These are phyloP conservation scores for Leptosphaerulina australis DNA, from an alignment of 2,329 filamentous ascomycete species.

Conservation along the genomic window DNA sequence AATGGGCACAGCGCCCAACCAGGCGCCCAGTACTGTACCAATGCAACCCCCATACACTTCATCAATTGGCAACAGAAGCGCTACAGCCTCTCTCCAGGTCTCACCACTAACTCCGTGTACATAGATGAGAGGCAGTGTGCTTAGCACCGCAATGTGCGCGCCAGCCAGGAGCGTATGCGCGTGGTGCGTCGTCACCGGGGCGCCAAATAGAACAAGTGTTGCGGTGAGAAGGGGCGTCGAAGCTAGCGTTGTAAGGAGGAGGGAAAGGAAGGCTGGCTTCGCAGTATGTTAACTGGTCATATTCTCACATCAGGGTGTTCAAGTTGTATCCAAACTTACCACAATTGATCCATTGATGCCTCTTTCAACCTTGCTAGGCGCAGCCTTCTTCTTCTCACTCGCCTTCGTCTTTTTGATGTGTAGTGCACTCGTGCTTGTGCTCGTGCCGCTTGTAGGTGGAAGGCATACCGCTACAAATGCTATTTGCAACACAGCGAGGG, in stretches of 20 bases:
- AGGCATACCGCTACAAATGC: slow-evolving; percentile 64
- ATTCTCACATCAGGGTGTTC: no score
- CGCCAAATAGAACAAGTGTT: slow-evolving; percentile 84
- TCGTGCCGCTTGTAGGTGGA: slow-evolving; percentile 56
- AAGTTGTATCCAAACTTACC: slow-evolving; percentile 42
- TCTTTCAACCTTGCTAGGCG: slow-evolving; percentile 31
- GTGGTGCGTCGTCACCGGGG: slow-evolving; percentile 82
- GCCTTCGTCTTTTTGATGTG: slow-evolving; percentile 59
- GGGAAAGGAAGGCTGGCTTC: slow-evolving; percentile 73
- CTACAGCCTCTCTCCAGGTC: slow-evolving; percentile 73
- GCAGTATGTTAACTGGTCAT: slow-evolving; percentile 11
- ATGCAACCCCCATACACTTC: slow-evolving; percentile 81
- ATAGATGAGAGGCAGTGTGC: slow-evolving; percentile 81
- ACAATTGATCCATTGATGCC: slow-evolving; percentile 46
- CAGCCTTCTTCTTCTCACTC: slow-evolving; percentile 49
- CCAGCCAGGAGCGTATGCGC: slow-evolving; percentile 79
- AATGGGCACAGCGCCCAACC: slow-evolving; percentile 93
- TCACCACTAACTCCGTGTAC: slow-evolving; percentile 76
- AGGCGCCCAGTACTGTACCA: slow-evolving; percentile 81
- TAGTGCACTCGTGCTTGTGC: slow-evolving; percentile 14
- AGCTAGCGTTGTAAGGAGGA: slow-evolving; percentile 63
- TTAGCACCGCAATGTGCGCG: slow-evolving; percentile 79
- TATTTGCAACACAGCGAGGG: slow-evolving; percentile 68
- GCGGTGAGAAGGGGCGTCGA: slow-evolving; percentile 63
- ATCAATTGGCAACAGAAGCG: slow-evolving; percentile 75